Percentiles rank a stretch among this genome's conserved stretches.
phyloP scores from a whole-genome alignment of 192 early-diverging fungal species.

The Glomus cerebriforme region DNA sequence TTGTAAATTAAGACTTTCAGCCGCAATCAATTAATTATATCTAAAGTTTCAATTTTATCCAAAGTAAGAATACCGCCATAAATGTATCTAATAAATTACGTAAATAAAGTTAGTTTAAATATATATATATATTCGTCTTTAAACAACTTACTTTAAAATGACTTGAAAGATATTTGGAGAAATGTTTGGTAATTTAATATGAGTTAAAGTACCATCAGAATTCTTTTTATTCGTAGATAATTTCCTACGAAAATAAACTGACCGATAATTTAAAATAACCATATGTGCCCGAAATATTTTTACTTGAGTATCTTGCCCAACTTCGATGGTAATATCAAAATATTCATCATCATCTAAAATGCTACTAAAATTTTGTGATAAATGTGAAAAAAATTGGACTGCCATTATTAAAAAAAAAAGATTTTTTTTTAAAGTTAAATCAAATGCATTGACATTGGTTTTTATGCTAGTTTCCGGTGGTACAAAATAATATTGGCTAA shows the following conservation, averaged over 20 bases:
- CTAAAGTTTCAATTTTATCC: not conserved
- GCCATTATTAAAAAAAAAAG: conserved; percentile 8
- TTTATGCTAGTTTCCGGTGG: no score
- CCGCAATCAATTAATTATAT: conserved; percentile 8
- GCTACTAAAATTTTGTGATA: not conserved
- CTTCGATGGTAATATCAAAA: conserved; percentile 12
- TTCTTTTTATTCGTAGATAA: not conserved
- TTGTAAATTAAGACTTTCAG: conserved; percentile 7
- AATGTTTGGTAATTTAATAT: conserved; percentile 12
- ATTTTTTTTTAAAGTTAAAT: no score
- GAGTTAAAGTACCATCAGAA: not conserved
- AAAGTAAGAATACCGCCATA: conserved; percentile 10
- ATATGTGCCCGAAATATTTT: conserved; percentile 16
- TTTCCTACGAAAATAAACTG: not conserved
- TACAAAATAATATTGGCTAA: no score
- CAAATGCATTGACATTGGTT: no score
- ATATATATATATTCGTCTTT: not conserved
- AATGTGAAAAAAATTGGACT: not conserved
- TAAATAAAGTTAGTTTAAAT: not conserved
- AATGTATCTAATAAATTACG: conserved; percentile 20
- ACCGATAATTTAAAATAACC: conserved; percentile 5
- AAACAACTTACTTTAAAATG: conserved; percentile 15
- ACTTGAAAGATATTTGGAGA: conserved; percentile 10
- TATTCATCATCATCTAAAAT: conserved; percentile 14
- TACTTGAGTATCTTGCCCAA: not conserved